Evolutionary conservation across 1,284 basidiomycete species (phyloP).

Genomic region (Cryptococcus sp.): DNA sequence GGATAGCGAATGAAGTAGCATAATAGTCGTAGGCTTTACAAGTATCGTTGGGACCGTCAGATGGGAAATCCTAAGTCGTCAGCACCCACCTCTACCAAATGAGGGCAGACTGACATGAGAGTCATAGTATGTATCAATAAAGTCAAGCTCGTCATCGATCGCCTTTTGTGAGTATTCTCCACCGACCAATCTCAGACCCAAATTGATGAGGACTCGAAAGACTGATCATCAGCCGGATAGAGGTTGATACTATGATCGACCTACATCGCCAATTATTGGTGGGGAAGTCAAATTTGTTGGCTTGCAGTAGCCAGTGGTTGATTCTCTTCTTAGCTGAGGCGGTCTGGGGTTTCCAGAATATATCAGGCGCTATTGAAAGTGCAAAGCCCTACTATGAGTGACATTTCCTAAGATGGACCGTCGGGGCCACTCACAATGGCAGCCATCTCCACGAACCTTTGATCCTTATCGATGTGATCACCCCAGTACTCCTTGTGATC

Average conservation of each 20-base stretch:
- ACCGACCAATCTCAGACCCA: constrained; percentile 24
- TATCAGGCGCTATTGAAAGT: constrained; percentile 18
- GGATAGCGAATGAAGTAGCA: constrained; percentile 32
- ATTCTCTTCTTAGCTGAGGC: constrained; percentile 14
- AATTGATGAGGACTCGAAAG: constrained; percentile 28
- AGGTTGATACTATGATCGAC: not conserved
- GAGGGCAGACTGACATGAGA: constrained; percentile 11
- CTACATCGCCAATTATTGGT: constrained; percentile 33
- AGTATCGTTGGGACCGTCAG: constrained; percentile 13
- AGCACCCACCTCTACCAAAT: not conserved
- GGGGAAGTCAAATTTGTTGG: constrained; percentile 18
- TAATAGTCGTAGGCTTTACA: constrained; percentile 24
- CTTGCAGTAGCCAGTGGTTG: constrained; percentile 17
- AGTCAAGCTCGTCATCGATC: constrained; percentile 23
- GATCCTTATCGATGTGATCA: constrained; percentile 14
- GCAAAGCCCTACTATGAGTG: constrained; percentile 14
- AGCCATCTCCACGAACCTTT: constrained; percentile 31
- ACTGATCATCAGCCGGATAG: constrained; percentile 9
- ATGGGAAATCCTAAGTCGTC: constrained; percentile 18
- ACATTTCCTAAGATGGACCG: not conserved
- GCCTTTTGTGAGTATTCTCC: constrained; percentile 22
- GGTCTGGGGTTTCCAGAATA: constrained; percentile 27
- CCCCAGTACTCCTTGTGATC: constrained; percentile 6
- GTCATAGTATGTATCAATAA: constrained; percentile 22
- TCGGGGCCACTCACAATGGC: constrained; percentile 19